These are phyloP conservation scores for Debaryomycetaceae sp. DNA, from an alignment of 1,139 yeast genomes.

Conservation along the genomic window DNA sequence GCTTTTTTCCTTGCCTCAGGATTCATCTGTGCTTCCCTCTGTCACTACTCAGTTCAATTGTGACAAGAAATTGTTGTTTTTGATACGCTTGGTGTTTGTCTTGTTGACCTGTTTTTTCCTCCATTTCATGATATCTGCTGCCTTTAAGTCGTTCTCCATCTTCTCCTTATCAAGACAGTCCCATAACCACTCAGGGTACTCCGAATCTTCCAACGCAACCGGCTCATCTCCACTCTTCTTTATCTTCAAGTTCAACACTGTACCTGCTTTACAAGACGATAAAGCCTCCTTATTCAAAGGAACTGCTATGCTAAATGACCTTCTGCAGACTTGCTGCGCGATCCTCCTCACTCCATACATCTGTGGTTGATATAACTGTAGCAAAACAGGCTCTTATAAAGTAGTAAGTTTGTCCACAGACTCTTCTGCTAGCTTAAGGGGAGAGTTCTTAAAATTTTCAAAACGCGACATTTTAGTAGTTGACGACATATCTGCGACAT, in stretches of 20 bases:
- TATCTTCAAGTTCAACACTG: conserved; percentile 72
- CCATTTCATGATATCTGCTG: conserved; percentile 59
- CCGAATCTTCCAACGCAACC: conserved; percentile 82
- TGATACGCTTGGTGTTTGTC: conserved; percentile 65
- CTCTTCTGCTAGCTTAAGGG: not conserved
- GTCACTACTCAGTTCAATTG: conserved; percentile 33
- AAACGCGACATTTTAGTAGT: not conserved
- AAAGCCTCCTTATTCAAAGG: conserved; percentile 9
- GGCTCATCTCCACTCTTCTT: conserved; percentile 82
- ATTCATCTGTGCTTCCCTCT: no score
- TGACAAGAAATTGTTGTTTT: conserved; percentile 72
- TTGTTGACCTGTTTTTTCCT: conserved; percentile 69
- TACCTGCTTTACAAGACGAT: conserved; percentile 68
- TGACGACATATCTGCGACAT: not conserved
- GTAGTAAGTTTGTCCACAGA: no score
- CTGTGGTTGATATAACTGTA: not conserved
- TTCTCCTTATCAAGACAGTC: conserved; percentile 65
- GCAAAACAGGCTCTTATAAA: not conserved
- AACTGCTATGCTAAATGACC: not conserved
- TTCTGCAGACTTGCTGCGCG: not conserved
- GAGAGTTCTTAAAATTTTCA: not conserved
- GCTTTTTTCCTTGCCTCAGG: no score
- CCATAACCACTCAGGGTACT: conserved; percentile 97
- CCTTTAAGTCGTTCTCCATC: conserved; percentile 50
- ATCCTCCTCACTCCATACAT: not conserved